phyloP scores from a whole-genome alignment of 1,284 basidiomycete genomes.

The Ceratorhiza oryzae-sativae region DNA sequence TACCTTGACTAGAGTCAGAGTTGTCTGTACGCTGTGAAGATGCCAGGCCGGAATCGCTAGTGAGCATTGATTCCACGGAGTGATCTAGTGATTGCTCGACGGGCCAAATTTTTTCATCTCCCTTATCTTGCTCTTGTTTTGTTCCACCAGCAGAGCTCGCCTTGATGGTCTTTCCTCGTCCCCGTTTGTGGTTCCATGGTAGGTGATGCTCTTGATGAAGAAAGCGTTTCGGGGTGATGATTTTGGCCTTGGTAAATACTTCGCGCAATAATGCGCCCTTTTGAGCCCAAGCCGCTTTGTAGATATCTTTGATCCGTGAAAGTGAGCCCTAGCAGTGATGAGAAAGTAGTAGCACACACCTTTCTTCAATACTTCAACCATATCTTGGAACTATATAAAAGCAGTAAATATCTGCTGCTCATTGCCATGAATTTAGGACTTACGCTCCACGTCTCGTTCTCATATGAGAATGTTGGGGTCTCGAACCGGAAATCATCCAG shows the following conservation, averaged over 20 bases:
- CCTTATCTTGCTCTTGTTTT: not conserved
- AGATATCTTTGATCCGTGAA: constrained; percentile 22
- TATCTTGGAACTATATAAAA: constrained; percentile 71
- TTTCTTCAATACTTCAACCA: constrained; percentile 62
- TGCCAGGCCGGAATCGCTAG: constrained; percentile 9
- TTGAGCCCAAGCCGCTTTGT: constrained; percentile 43
- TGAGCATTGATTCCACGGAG: constrained; percentile 5
- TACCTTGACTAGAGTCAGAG: constrained; percentile 8
- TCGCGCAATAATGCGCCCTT: constrained; percentile 43
- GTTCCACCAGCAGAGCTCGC: constrained; percentile 1
- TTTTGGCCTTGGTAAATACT: constrained; percentile 42
- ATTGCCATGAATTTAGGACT: constrained; percentile 46
- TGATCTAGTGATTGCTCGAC: constrained; percentile 21
- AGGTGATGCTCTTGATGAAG: constrained; percentile 26
- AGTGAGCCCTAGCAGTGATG: constrained; percentile 17
- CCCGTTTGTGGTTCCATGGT: constrained; percentile 31
- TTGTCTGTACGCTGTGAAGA: not conserved
- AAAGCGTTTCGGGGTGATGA: constrained; percentile 38
- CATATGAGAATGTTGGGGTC: constrained; percentile 70
- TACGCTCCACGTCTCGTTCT: constrained; percentile 88
- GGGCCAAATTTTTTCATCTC: not conserved
- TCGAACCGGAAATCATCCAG: constrained; percentile 60
- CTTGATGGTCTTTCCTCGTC: constrained; percentile 10
- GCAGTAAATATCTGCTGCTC: not conserved
- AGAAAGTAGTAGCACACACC: constrained; percentile 20